These are phyloP conservation scores for Trichoderma atrobrunneum DNA, from an alignment of 2,329 filamentous ascomycete genomes.

Conservation along the genomic window DNA sequence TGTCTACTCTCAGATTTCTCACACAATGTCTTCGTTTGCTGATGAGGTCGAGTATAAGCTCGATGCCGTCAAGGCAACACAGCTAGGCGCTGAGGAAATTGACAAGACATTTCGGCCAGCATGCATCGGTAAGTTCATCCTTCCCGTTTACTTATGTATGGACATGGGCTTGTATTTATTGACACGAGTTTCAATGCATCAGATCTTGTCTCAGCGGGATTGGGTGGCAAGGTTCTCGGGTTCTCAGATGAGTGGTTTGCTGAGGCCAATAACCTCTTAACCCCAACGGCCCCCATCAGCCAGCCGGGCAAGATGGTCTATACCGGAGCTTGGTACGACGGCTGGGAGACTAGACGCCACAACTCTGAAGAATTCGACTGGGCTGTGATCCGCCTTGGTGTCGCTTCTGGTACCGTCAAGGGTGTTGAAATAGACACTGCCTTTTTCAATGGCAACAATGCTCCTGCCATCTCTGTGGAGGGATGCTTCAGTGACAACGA, in stretches of 20 bases:
- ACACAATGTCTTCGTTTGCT: slow-evolving; percentile 36
- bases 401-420: slow-evolving; percentile 67
- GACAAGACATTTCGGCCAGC: slow-evolving; percentile 60
- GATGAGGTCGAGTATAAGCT: slow-evolving; percentile 55
- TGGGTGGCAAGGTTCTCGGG: slow-evolving; percentile 63
- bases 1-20: not conserved
- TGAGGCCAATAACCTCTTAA: slow-evolving; percentile 62
- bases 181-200: slow-evolving; percentile 40
- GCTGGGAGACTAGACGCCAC: slow-evolving; percentile 67
- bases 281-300: slow-evolving; percentile 59
- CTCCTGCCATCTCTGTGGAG: slow-evolving; percentile 74
- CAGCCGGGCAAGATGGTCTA: slow-evolving; percentile 67
- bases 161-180: not conserved
- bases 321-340: slow-evolving; percentile 68
- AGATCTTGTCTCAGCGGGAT: slow-evolving; percentile 61
- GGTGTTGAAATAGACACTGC: slow-evolving; percentile 79
- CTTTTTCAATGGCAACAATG: slow-evolving; percentile 80
- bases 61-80: slow-evolving; percentile 50
- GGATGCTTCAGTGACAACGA: slow-evolving; percentile 67
- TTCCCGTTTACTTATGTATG: not conserved
- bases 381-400: slow-evolving; percentile 63
- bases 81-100: slow-evolving; percentile 52
- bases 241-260: slow-evolving; percentile 70
- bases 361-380: slow-evolving; percentile 64
- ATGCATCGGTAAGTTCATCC: slow-evolving; percentile 51